Base-by-base conservation (phyloP, 345 rosid species). In the Rubroshorea leprosula region DNA sequence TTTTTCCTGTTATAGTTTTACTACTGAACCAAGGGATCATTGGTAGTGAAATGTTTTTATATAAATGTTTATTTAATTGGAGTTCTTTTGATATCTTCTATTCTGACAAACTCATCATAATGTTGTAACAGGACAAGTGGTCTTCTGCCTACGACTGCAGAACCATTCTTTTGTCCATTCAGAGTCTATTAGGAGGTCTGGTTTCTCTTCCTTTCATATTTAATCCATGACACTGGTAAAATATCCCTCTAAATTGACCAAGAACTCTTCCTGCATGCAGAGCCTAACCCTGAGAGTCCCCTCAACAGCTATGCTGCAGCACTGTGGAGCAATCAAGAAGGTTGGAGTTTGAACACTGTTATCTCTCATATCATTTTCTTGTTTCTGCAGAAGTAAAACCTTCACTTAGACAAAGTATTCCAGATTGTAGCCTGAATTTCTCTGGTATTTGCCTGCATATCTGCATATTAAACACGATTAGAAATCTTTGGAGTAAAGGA, bases 61-160 rank as follows among this genome's bases (percentile, higher is more conserved):
- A n/a, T n/a, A n/a, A n/a, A n/a, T n/a, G n/a, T n/a, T n/a, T n/a
- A n/a, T n/a, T n/a, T n/a, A n/a, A n/a, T n/a, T n/a, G n/a, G n/a
- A n/a, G n/a, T n/a, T n/a, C n/a, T n/a, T n/a, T n/a, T n/a, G n/a
- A n/a, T n/a, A n/a, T n/a, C n/a, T n/a, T n/a, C n/a, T 25, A 23
- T 46, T n/a, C 51, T 56, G 41, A 54, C 49, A 44, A 27, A 23
- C 59, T 44, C 5, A 17, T 31, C 7, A 1, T 25, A 35, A 2
- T 65, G 26, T 50, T 55, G 46, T 56, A 51, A 48, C 68, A 83
- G 90, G 90, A 83, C 54, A 78, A 83, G 65, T 83, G 90, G 90
- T 83, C 90, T 47, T 83, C 90, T 19, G 90, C 90, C 9, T 83
- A 80, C 66, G 90, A 83, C 57, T 79, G 80, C 55, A 65, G 90